phyloP scores from a whole-genome alignment of 2,329 filamentous ascomycete species.

The Beauveria asiatica region DNA sequence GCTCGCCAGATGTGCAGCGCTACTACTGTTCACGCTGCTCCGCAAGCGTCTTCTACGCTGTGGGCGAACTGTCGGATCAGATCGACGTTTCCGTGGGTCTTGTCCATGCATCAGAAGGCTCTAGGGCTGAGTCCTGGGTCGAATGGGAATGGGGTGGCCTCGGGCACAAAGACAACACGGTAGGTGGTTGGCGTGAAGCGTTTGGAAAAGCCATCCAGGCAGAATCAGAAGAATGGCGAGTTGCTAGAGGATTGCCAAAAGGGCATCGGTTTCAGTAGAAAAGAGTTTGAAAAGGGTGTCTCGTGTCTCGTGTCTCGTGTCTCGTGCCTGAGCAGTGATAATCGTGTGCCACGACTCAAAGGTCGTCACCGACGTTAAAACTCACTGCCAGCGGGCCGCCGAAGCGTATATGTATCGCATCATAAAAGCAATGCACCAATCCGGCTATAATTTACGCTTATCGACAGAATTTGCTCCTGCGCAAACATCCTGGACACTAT shows the following conservation, averaged over 20 bases:
- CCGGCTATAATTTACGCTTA: background rate
- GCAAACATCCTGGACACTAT: background rate
- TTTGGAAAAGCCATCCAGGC: conserved; percentile 23
- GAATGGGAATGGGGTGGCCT: conserved; percentile 32
- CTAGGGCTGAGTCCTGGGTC: conserved; percentile 36
- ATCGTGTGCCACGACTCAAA: background rate
- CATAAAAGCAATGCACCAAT: background rate
- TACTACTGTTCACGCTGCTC: conserved; percentile 42
- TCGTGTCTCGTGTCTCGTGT: background rate
- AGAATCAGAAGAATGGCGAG: conserved; percentile 29
- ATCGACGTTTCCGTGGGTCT: conserved; percentile 38
- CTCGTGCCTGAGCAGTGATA: background rate
- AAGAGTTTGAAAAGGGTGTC: background rate
- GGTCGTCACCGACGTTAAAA: background rate
- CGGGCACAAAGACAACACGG: conserved; percentile 24
- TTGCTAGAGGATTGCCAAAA: conserved; percentile 13
- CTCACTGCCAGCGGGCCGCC: background rate
- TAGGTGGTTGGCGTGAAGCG: conserved; percentile 32
- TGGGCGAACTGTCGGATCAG: conserved; percentile 27
- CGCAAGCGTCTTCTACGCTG: conserved; percentile 37
- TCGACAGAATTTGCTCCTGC: background rate
- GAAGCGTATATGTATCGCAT: background rate
- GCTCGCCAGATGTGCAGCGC: conserved; percentile 34
- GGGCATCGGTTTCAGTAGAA: background rate
- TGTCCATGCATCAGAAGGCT: conserved; percentile 34